Conservation (phyloP, 2,329 filamentous ascomycete species). For the Aspergillus sp. region DNA sequence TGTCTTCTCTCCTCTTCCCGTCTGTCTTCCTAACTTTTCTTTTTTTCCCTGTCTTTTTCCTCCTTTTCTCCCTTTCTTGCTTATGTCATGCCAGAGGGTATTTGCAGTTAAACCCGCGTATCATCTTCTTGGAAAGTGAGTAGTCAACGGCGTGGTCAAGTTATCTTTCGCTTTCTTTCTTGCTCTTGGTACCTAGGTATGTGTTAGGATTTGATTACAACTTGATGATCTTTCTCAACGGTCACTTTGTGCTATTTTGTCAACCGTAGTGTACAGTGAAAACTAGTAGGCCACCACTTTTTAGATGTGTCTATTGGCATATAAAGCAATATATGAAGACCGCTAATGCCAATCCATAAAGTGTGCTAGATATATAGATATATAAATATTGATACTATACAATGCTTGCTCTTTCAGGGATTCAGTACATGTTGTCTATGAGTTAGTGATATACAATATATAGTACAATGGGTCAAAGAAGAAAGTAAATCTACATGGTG, state of each 20-base stretch:
- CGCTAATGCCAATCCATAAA: too few relatives aligned
- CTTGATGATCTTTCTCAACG: constrained; percentile 6
- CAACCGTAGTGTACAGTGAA: not conserved
- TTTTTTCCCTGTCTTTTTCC: not conserved
- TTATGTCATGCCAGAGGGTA: not conserved
- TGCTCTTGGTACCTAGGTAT: constrained; percentile 14
- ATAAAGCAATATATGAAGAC: too few relatives aligned
- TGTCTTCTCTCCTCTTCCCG: constrained; percentile 22
- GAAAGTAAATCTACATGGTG: not conserved
- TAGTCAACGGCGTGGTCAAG: constrained; percentile 24
- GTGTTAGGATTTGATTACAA: constrained; percentile 15
- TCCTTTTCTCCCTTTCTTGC: not conserved
- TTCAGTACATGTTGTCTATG: not conserved
- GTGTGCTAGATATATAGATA: too few relatives aligned
- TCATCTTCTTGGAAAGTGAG: constrained; percentile 31
- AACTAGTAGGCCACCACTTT: too few relatives aligned
- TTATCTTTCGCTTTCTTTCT: constrained; percentile 22
- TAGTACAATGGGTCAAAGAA: not conserved
- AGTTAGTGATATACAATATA: not conserved
- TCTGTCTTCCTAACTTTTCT: constrained; percentile 14
- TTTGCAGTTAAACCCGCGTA: constrained; percentile 11
- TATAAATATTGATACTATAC: too few relatives aligned
- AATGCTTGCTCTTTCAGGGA: too few relatives aligned
- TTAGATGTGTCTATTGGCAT: too few relatives aligned
- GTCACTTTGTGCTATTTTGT: not conserved